These are phyloP conservation scores for Daldinia sp. DNA, from an alignment of 2,329 filamentous ascomycete genomes.

Conservation along the genomic window DNA sequence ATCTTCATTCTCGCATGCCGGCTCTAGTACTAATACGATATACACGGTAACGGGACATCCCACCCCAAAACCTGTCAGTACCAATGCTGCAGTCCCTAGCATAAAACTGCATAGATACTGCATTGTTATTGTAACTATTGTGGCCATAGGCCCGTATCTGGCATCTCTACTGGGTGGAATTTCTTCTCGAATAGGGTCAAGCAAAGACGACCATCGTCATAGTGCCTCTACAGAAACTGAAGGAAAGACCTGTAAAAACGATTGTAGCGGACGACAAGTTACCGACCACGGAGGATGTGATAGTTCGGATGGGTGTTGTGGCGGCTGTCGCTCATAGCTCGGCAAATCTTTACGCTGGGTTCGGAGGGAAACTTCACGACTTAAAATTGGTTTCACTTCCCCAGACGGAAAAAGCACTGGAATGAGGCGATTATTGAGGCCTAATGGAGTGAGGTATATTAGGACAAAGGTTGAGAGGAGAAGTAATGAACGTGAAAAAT, in stretches of 20 bases:
- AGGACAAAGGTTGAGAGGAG: constrained; percentile 5
- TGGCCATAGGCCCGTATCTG: constrained; percentile 1
- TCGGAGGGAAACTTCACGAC: not conserved
- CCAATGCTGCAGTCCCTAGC: constrained; percentile 2
- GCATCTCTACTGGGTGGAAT: not conserved
- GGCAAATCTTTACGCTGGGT: not conserved
- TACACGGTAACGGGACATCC: constrained; percentile 22
- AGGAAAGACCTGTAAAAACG: not conserved
- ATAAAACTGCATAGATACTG: constrained; percentile 3
- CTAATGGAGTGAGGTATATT: constrained; percentile 14
- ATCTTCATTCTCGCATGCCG: constrained; percentile 13
- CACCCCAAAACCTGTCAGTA: constrained; percentile 23
- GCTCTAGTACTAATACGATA: constrained; percentile 18
- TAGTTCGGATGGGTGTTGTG: not conserved
- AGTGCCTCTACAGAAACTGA: not conserved
- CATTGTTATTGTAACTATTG: constrained; percentile 12
- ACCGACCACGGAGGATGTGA: not conserved
- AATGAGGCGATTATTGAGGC: constrained; percentile 5
- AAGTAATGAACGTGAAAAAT: constrained; percentile 7
- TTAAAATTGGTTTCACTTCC: too few relatives aligned
- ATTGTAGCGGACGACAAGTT: not conserved
- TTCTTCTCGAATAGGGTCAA: not conserved
- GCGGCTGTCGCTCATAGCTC: not conserved
- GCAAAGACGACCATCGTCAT: not conserved
- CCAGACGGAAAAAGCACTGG: not conserved